Evolutionary conservation across 768 basidiomycete genomes (phyloP), one percentile per base, ranked within the genome.

Genomic region (Tulasnella sp.): DNA sequence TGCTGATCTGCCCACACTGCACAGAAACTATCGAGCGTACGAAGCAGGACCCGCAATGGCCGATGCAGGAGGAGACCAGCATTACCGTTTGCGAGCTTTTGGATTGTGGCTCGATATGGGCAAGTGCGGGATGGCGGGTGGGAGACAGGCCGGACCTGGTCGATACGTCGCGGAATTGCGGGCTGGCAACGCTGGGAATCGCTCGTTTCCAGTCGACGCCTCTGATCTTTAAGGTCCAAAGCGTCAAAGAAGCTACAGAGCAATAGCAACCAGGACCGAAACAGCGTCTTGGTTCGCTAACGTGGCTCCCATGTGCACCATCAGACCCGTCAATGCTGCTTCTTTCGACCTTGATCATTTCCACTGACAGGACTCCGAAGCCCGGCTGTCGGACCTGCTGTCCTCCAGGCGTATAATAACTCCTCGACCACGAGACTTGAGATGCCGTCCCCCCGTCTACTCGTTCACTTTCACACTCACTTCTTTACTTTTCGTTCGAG

Each of bases 231-330:
- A 64, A 29, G 58, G 25, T 25, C 58, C 22, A 64, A 64, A 14
- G 7, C 58, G 58, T 64, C 58, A 64, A 12, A 64, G 58, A 64
- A 64, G 58, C 58, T 25, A 29, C 58, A 34, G 15, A 64, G 29
- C 29, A 64, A 25, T 64, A 64, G 58, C 58, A 64, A 64, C 58
- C 58, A 64, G 58, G 58, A 64, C 58, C 58, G 49, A 64, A 64
- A 64, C 31, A 64, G 29, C 58, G 54, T 58, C 54, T 58, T 58
- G n/a, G 29, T 64, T 64, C 58, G 58, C 31, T 64, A 64, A 64
- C 58, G 58, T 64, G 58, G 58, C 58, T 64, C 58, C 58, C 58
- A 64, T 64, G 58, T 64, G 58, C 58, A 64, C 58, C 58, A 64
- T 64, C 58, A 64, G 31, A 64, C 58, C 58, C 58, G 58, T 64